Percentiles rank a stretch among this genome's conserved stretches.
phyloP scores from a whole-genome alignment of 768 basidiomycete genomes.

The Termitomyces heimii region DNA sequence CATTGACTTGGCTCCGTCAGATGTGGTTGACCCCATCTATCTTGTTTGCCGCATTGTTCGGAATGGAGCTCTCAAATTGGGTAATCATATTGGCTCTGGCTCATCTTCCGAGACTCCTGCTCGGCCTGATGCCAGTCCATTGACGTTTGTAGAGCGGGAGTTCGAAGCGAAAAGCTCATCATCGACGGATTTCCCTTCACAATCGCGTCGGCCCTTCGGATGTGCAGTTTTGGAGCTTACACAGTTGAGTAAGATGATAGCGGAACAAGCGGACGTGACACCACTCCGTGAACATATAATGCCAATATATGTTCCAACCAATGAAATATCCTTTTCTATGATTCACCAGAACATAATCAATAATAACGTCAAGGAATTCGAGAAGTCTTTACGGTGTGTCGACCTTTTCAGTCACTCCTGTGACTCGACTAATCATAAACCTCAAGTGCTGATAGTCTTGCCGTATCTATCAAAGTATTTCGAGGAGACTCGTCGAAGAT shows the following conservation, averaged over 20 bases:
- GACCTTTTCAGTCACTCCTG: neutral
- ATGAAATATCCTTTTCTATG: constrained; percentile 85
- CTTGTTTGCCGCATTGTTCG: constrained; percentile 89
- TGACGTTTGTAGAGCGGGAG: constrained; percentile 17
- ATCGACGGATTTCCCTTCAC: constrained; percentile 29
- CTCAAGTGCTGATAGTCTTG: constrained; percentile 77
- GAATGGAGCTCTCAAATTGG: constrained; percentile 81
- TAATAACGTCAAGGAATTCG: constrained; percentile 70
- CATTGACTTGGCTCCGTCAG: constrained; percentile 79
- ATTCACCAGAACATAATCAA: constrained; percentile 94
- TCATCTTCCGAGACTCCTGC: constrained; percentile 42
- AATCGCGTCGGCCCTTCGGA: constrained; percentile 88
- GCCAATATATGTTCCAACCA: constrained; percentile 80
- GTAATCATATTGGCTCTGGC: constrained; percentile 45
- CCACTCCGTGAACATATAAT: constrained; percentile 73
- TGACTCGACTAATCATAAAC: neutral
- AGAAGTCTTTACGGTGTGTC: constrained; percentile 72
- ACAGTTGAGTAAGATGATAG: constrained; percentile 62
- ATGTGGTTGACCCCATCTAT: constrained; percentile 81
- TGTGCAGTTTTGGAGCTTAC: constrained; percentile 88
- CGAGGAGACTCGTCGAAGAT: constrained; percentile 75
- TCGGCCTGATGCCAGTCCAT: constrained; percentile 25
- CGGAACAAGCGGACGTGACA: constrained; percentile 59
- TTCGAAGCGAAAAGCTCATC: constrained; percentile 6
- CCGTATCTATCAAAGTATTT: constrained; percentile 81